phyloP scores from a whole-genome alignment of 148 eudicot genomes.

The Fagopyrum homotropicum region DNA sequence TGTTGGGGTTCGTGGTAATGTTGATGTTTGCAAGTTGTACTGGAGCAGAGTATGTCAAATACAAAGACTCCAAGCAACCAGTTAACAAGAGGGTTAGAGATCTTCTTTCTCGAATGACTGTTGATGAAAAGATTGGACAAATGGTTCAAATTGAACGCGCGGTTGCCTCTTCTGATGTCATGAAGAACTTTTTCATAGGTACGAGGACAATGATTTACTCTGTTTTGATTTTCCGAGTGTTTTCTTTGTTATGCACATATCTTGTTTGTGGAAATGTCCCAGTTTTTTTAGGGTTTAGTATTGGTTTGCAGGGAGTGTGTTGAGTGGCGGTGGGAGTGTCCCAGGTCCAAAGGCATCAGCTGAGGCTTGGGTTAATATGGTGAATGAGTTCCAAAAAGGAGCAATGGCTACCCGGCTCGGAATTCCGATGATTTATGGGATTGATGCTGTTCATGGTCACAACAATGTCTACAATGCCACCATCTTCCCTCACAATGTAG shows the following conservation, averaged over 20 bases:
- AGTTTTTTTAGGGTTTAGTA: background rate
- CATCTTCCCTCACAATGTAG: constrained; percentile 67
- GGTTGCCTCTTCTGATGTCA: constrained; percentile 55
- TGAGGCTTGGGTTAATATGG: constrained; percentile 55
- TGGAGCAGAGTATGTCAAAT: constrained; percentile 37
- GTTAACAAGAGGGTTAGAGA: constrained; percentile 39
- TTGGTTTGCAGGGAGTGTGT: constrained; percentile 38
- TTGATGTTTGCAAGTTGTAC: background rate
- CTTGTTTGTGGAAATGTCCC: background rate
- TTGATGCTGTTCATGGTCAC: constrained; percentile 69
- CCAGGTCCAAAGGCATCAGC: constrained; percentile 54
- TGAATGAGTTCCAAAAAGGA: constrained; percentile 56
- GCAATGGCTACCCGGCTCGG: constrained; percentile 56
- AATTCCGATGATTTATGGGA: constrained; percentile 61
- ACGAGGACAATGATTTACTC: background rate
- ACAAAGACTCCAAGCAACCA: constrained; percentile 44
- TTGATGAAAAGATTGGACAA: constrained; percentile 79
- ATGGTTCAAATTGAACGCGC: constrained; percentile 72
- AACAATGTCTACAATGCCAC: constrained; percentile 58
- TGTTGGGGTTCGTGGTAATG: constrained; percentile 10
- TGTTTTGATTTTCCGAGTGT: background rate
- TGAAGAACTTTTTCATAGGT: constrained; percentile 62
- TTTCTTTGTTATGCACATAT: background rate
- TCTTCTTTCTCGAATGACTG: constrained; percentile 55
- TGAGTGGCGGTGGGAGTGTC: constrained; percentile 62